Evolutionary conservation across 1,284 basidiomycete species (phyloP), one percentile per base, ranked within the genome.

Genomic region (Fomitopsis pinicola): DNA sequence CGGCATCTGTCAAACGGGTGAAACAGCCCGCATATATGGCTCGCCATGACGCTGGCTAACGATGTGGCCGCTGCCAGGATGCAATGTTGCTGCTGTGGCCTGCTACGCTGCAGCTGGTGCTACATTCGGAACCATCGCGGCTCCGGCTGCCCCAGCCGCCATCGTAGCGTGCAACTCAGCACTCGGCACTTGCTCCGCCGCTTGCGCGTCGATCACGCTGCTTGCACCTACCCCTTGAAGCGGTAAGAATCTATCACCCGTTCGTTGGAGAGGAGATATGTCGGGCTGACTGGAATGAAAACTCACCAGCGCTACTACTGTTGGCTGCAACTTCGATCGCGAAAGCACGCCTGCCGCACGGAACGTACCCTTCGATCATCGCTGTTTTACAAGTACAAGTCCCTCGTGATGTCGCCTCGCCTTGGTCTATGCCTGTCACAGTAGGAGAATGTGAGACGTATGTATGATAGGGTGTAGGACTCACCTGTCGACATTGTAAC

Each of bases 91-190:
- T 1, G 82, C 66, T 0, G 81, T 83, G 0, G 72, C 82, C 0
- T 87, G 85, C 68, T 87, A 86, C 55, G 73, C 78, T 0, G 82
- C 69, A 0, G 84, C 84, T 0, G 83, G 84, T 0, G 72, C 77
- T 56, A 76, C 75, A 0, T 86, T 86, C 58, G 84, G 83, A 0
- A 76, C 75, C 4, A 66, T 82, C 8, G 64, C 81, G 45, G 72
- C 80, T 52, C 68, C 70, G 44, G 77, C 65, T 0, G 78, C 73
- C 0, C 82, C 84, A 1, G 73, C 82, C 1, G 80, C 75, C 9
- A 75, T 83, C 53, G 0, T 83, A 0, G 83, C 64, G 0, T 87
- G 84, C 66, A 87, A 86, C 59, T 67, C 72, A 0, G 82, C 67
- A 0, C 71, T 85, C 1, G 85, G 85, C 0, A 76, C 73, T 2